These are phyloP conservation scores for Gomphus bonarii DNA, from an alignment of 1,284 basidiomycete genomes.

Conservation along the genomic window DNA sequence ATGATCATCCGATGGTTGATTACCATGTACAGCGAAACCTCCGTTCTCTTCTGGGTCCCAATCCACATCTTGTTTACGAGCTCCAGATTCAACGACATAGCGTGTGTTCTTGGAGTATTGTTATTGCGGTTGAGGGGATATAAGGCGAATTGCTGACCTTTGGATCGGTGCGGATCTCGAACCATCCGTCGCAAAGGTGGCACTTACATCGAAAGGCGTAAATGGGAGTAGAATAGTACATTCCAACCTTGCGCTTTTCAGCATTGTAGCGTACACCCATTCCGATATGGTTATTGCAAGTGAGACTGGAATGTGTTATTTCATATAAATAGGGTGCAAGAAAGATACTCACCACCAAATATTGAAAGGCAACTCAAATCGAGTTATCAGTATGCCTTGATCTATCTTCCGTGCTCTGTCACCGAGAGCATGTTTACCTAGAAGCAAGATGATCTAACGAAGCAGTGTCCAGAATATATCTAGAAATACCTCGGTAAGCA, in stretches of 20 bases:
- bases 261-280: constrained; percentile 99
- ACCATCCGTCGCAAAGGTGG: constrained; percentile 86
- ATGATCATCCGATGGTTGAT: constrained; percentile 15
- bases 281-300: constrained; percentile 90
- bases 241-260: constrained; percentile 94
- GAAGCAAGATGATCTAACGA: constrained; percentile 17
- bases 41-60: constrained; percentile 97
- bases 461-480: not conserved
- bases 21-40: constrained; percentile 81
- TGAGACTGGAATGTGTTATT: constrained; percentile 40
- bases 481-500: constrained; percentile 51
- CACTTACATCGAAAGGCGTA: constrained; percentile 96
- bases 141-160: constrained; percentile 46
- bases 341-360: constrained; percentile 76
- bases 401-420: constrained; percentile 88
- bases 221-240: constrained; percentile 91
- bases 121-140: not conserved
- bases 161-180: constrained; percentile 96
- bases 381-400: constrained; percentile 87
- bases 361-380: constrained; percentile 93
- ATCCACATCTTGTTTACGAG: constrained; percentile 83
- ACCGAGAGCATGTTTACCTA: constrained; percentile 90
- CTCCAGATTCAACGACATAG: constrained; percentile 89
- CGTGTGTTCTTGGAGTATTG: constrained; percentile 65
- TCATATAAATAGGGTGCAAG: not conserved